phyloP scores from a whole-genome alignment of 495 filamentous ascomycete species.

The Xylaria telfairii region DNA sequence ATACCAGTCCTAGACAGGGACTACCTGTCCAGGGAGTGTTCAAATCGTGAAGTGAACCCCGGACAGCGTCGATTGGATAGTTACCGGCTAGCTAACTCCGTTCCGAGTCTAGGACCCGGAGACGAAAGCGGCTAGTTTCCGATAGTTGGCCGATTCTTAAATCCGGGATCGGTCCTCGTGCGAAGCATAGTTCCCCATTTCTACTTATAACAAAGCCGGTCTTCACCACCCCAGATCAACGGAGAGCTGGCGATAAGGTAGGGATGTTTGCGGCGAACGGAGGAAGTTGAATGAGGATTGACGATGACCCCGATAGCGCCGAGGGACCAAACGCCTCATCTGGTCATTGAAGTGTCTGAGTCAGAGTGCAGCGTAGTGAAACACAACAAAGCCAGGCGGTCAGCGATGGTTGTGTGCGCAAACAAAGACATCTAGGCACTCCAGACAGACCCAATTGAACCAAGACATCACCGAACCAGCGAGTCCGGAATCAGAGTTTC shows the following conservation, averaged over 20 bases:
- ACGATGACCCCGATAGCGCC: background rate
- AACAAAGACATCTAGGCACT: background rate
- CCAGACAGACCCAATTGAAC: background rate
- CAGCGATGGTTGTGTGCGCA: background rate
- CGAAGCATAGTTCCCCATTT: background rate
- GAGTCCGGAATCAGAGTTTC: background rate
- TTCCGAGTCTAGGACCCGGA: background rate
- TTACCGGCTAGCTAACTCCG: background rate
- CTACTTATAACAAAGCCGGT: background rate
- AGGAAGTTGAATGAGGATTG: background rate
- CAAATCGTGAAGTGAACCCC: background rate
- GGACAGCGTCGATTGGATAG: background rate
- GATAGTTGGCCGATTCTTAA: constrained; percentile 3
- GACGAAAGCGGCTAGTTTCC: constrained; percentile 4
- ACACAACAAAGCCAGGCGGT: background rate
- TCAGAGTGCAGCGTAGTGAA: background rate
- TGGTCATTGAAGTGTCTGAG: background rate
- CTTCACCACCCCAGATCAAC: background rate
- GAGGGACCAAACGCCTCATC: too few species aligned
- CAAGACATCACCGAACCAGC: background rate
- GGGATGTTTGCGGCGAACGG: background rate
- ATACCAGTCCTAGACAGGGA: background rate
- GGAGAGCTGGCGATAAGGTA: background rate
- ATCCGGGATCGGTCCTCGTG: background rate
- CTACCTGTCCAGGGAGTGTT: background rate